A percentile compares a stretch with the other conserved stretches of the same genome.
phyloP scores from a whole-genome alignment of 1,284 basidiomycete species.

The Xerocomus minutiporus region DNA sequence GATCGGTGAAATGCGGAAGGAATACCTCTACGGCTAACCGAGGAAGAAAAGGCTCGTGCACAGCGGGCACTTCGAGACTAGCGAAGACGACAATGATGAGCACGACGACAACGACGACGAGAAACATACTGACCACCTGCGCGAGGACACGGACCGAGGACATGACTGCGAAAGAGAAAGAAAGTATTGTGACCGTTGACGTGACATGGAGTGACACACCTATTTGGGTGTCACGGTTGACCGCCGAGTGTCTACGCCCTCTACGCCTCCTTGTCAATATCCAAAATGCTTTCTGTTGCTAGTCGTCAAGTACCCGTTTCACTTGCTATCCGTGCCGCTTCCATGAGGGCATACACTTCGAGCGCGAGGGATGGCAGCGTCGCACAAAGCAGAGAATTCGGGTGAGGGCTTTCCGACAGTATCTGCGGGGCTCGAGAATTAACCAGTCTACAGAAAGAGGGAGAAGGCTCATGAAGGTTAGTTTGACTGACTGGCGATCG shows the following conservation, averaged over 20 bases:
- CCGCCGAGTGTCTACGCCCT: background rate
- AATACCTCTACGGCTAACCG: slow-evolving; percentile 24
- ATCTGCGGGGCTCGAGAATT: background rate
- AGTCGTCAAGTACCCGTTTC: slow-evolving; percentile 43
- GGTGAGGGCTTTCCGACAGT: slow-evolving; percentile 32
- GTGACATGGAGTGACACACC: slow-evolving; percentile 12
- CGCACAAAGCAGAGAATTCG: slow-evolving; percentile 54
- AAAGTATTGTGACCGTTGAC: slow-evolving; percentile 18
- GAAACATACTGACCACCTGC: slow-evolving; percentile 22
- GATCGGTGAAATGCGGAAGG: slow-evolving; percentile 30
- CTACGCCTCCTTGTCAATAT: background rate
- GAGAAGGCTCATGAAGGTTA: slow-evolving; percentile 71
- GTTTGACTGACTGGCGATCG: background rate
- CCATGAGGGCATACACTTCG: slow-evolving; percentile 38
- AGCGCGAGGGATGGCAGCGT: slow-evolving; percentile 49
- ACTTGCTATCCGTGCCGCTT: slow-evolving; percentile 19
- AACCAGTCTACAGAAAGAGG: slow-evolving; percentile 49
- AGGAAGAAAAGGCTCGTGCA: slow-evolving; percentile 28
- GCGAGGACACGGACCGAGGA: slow-evolving; percentile 28
- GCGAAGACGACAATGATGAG: slow-evolving; percentile 10
- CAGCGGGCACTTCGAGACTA: slow-evolving; percentile 23
- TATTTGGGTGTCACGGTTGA: slow-evolving; percentile 20
- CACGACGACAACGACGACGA: background rate
- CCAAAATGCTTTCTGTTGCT: slow-evolving; percentile 47
- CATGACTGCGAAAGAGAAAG: slow-evolving; percentile 29